Conservation (phyloP, 306 rosid genomes). For the Oxytropis ochrocephala region DNA sequence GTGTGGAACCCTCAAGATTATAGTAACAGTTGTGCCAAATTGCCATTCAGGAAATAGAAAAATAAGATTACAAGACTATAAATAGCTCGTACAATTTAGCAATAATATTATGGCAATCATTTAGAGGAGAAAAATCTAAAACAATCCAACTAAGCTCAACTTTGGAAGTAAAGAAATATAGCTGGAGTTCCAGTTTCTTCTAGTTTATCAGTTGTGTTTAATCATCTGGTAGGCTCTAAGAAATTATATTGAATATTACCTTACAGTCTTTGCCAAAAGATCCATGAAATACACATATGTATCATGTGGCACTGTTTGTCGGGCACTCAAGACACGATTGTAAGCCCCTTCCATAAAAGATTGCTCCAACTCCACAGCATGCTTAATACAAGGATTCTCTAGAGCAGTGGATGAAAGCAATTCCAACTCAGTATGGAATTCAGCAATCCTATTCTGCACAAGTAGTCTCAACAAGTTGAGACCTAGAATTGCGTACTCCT, state of each 20-base stretch:
- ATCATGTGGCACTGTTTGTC: slow-evolving; percentile 88
- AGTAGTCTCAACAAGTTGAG: slow-evolving; percentile 95
- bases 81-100: not conserved
- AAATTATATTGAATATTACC: slow-evolving; percentile 37
- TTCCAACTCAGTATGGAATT: slow-evolving; percentile 95
- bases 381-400: slow-evolving; percentile 88
- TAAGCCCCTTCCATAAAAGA: slow-evolving; percentile 99
- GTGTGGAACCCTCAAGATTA: not conserved
- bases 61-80: not conserved
- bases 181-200: not conserved
- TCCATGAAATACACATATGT: slow-evolving; percentile 92
- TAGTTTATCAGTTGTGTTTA: not conserved
- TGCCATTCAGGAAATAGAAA: not conserved
- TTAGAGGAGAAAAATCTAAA: not conserved
- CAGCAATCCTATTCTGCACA: slow-evolving; percentile 97
- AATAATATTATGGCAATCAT: not conserved
- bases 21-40: not conserved
- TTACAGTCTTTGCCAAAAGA: slow-evolving; percentile 93
- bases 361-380: slow-evolving; percentile 98
- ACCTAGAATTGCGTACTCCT: slow-evolving; percentile 90
- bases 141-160: not conserved
- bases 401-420: slow-evolving; percentile 76
- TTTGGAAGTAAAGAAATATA: not conserved
- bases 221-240: not conserved
- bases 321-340: slow-evolving; percentile 90